Base-by-base conservation (phyloP, 192 early-diverging fungal species). In the Backusella morwellensis region DNA sequence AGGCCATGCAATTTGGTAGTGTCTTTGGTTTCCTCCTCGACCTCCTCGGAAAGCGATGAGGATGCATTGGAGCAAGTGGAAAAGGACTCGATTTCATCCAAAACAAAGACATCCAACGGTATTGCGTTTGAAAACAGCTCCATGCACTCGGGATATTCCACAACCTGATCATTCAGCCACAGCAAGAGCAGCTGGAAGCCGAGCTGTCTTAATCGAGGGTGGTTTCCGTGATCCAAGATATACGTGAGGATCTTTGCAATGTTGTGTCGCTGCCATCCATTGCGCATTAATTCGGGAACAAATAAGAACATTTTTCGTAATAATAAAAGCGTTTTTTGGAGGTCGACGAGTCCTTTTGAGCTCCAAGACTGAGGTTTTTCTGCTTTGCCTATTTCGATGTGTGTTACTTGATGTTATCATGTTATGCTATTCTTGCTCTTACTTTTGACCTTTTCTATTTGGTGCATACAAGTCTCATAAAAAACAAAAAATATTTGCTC, bases 371-470 rank as follows among this genome's bases (percentile, higher is more conserved):
- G 77, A 35, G 85, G 88, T 29, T 86, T 79, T 74, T 94, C 92
- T 6, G 85, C 78, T 71, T 75, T 75, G 41, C 72, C 80, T 82
- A 68, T 59, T 32, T 32, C 32, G 32, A 32, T 32, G 32, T 32
- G 0, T 52, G 47, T 8, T 23, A 6, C n/a, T 41, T 34, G 50
- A 26, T 70, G 23, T 23, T 70, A 40, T 12, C 35, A 26, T 32
- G 6, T 14, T 19, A 9, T 67, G 11, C 36, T 29, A 63, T 23
- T 14, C 38, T 35, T 44, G 6, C 17, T 36, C 85, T 77, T 84
- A 92, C 91, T 85, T 85, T 90, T 92, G 17, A 95, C 91, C 73
- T 94, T 95, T 40, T 93, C 92, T 19, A 91, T 84, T 74, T 93
- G 92, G 52, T 89, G 84, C 72, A 84, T 87, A 76, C 90, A 93